Evolutionary conservation across 2,329 filamentous ascomycete genomes (phyloP).

Genomic region (Furcasterigmium sp.): DNA sequence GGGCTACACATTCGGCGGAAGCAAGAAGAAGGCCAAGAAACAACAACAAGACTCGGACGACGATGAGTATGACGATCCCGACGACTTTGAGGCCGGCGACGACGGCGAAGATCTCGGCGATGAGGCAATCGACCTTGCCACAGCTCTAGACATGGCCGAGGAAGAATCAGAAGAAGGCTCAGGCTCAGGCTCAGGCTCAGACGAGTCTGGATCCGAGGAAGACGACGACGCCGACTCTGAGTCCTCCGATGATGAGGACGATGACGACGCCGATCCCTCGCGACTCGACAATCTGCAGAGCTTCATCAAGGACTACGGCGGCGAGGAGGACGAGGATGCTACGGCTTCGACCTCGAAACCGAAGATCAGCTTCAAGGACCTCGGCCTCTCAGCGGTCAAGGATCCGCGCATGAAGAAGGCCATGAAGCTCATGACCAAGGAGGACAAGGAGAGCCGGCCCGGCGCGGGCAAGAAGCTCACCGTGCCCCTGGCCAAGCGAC

Average conservation of each 20-base stretch:
- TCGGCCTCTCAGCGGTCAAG: conserved; percentile 64
- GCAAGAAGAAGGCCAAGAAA: conserved; percentile 23
- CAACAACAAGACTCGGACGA: conserved; percentile 22
- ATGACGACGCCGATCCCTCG: conserved; percentile 41
- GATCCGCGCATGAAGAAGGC: conserved; percentile 75
- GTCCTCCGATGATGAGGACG: conserved; percentile 37
- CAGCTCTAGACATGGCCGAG: conserved; percentile 50
- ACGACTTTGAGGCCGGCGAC: conserved; percentile 46
- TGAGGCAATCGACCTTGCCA: conserved; percentile 55
- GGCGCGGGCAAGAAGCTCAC: conserved; percentile 63
- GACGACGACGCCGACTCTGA: conserved; percentile 45
- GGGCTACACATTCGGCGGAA: conserved; percentile 57
- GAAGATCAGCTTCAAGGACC: conserved; percentile 72
- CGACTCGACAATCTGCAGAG: conserved; percentile 62
- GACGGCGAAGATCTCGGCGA: conserved; percentile 54
- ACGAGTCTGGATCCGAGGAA: conserved; percentile 34
- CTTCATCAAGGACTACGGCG: conserved; percentile 64
- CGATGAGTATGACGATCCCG: conserved; percentile 50
- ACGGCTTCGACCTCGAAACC: conserved; percentile 17
- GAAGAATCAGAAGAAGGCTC: conserved; percentile 43
- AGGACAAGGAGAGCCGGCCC: conserved; percentile 44
- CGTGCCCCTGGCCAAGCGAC: conserved; percentile 76
- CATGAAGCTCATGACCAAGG: conserved; percentile 67
- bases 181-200: conserved; percentile 34
- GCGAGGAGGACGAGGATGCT: conserved; percentile 53